Base-by-base conservation (phyloP, 257 asterid genomes). In the Nicotiana benthamiana region DNA sequence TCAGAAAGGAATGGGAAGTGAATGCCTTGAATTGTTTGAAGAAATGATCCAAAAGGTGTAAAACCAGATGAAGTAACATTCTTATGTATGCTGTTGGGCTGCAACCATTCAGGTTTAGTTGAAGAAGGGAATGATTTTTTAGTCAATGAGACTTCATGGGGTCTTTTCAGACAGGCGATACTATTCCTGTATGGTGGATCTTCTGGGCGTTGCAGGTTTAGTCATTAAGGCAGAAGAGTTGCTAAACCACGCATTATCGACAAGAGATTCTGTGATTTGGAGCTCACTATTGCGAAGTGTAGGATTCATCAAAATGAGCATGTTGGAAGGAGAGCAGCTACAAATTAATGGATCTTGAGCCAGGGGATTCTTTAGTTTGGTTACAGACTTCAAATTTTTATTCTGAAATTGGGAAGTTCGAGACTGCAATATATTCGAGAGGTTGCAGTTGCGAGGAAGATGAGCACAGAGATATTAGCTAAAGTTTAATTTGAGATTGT, bases 171-270 rank as follows among this genome's bases (percentile, higher is more conserved):
- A 89, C 82, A 87, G 92, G 84, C 86, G 84, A 57, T 95, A 92
- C 75, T 86, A 83, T 82, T 87, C 91, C 3, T 92, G 97, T 67
- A 86, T 89, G 93, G 90, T 90, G 74, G 97, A 90, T 88, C 93
- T 92, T 77, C 86, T 89, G 17, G 87, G 95, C 1, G 92, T 90
- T n/a, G 86, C 88, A 2, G 95, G 97, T 82, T 86, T 88, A 64
- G 56, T 88, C n/a, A 89, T 83, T 3, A 92, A 90, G 79, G 93
- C 86, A 10, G 86, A 88, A 53, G 30, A 79, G 61, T 72, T 88
- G 82, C 43, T 89, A 27, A 81, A 78, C 48, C 79, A 63, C 67
- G 85, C 87, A 72, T 82, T 84, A 12, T 80, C 80, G 62, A 52
- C 77, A 59, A 84, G 74, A n/a, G 89, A 90, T 67, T 65, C 80